These are phyloP conservation scores for Leccinum subrobustum DNA, from an alignment of 1,284 basidiomycete genomes.

Conservation along the genomic window DNA sequence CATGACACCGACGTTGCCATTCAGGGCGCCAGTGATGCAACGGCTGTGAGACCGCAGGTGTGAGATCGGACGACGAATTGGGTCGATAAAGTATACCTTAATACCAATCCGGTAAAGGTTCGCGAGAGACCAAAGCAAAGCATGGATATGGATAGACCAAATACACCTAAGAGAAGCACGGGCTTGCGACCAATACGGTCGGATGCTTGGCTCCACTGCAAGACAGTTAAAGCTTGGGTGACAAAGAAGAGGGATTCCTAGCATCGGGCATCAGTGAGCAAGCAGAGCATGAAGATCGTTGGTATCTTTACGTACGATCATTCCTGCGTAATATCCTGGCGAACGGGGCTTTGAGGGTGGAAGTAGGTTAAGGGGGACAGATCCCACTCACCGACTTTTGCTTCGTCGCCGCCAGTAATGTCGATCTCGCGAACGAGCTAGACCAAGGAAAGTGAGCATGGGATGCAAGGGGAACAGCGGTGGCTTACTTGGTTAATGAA, in stretches of 20 bases:
- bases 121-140: slow-evolving; percentile 55
- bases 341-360: too few relatives aligned
- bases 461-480: too few relatives aligned
- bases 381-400: too few relatives aligned
- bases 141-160: slow-evolving; percentile 55
- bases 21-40: slow-evolving; percentile 51
- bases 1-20: slow-evolving; percentile 56
- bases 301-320: too few relatives aligned
- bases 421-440: too few relatives aligned
- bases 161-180: slow-evolving; percentile 52
- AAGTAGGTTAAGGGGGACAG: too few relatives aligned
- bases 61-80: slow-evolving; percentile 4
- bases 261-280: too few relatives aligned
- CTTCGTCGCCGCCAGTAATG: too few relatives aligned
- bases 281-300: too few relatives aligned
- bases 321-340: too few relatives aligned
- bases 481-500: slow-evolving; percentile 47
- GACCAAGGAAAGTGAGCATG: neutral
- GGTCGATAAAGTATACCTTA: slow-evolving; percentile 36
- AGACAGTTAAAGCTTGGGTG: slow-evolving; percentile 50
- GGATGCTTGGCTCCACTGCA: slow-evolving; percentile 55
- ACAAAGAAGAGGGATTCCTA: slow-evolving; percentile 46
- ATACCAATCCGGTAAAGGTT: slow-evolving; percentile 47
- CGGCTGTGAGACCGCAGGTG: slow-evolving; percentile 34
- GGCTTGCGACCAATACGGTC: slow-evolving; percentile 56